Percentiles rank a stretch among this genome's conserved stretches.
These are phyloP conservation scores for Ilex paraguariensis DNA, from an alignment of 305 asterid genomes.

Conservation along the genomic window DNA sequence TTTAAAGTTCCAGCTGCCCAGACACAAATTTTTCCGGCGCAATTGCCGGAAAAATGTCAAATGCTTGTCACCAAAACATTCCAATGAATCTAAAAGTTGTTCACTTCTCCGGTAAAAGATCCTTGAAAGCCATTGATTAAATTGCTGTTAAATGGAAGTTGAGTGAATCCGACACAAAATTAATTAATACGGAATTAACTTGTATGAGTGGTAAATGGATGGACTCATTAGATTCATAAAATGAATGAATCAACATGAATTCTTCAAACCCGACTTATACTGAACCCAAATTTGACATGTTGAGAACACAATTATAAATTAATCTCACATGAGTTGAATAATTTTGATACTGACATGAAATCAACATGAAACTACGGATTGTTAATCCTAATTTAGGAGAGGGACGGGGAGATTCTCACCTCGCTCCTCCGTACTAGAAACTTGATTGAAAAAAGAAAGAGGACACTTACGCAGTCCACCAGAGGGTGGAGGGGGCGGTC, in stretches of 20 bases:
- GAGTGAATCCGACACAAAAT: too few relatives aligned
- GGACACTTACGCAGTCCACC: slow-evolving; percentile 82
- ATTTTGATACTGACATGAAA: background rate
- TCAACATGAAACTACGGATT: too few relatives aligned
- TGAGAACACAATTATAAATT: too few relatives aligned
- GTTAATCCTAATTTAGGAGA: background rate
- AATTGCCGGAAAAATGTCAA: background rate
- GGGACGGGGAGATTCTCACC: background rate
- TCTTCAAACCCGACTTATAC: too few relatives aligned
- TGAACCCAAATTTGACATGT: background rate
- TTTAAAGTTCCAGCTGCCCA: slow-evolving; percentile 77
- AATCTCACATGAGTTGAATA: background rate
- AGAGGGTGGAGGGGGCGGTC: slow-evolving; percentile 82
- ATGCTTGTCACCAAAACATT: too few relatives aligned
- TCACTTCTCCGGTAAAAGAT: too few relatives aligned
- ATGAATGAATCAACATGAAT: too few relatives aligned
- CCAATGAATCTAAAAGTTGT: background rate
- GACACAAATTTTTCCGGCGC: background rate
- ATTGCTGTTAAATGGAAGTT: too few relatives aligned
- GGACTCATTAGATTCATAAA: too few relatives aligned
- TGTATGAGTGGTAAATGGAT: too few relatives aligned
- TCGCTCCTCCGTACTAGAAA: background rate
- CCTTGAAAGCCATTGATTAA: too few relatives aligned
- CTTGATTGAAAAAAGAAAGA: background rate
- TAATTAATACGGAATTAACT: too few relatives aligned